Conservation (phyloP, 78 protist species). For the Dictyostelium purpureum region DNA sequence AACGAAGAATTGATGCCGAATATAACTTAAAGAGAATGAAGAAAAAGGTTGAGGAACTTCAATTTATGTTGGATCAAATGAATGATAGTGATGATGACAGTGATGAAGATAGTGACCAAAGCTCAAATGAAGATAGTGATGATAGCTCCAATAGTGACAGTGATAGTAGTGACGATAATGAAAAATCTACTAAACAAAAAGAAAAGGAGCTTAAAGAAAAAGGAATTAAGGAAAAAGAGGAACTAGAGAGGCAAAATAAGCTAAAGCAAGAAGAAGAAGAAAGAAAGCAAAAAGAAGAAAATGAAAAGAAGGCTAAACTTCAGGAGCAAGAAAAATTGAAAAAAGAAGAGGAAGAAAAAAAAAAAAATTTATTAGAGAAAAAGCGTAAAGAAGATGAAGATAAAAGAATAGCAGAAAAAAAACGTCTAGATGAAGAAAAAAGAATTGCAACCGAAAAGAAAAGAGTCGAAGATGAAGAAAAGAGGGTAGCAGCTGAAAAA, state of each 20-base stretch:
- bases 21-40: slow-evolving; percentile 47
- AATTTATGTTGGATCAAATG: slow-evolving; percentile 40
- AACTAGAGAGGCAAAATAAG: slow-evolving; percentile 8
- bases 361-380: neutral
- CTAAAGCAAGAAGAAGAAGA: neutral
- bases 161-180: slow-evolving; percentile 8
- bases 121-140: neutral
- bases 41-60: slow-evolving; percentile 57
- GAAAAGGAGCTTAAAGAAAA: neutral
- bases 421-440: neutral
- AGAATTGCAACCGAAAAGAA: neutral
- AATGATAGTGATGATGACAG: neutral
- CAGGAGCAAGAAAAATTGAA: slow-evolving; percentile 5
- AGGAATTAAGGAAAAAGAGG: neutral
- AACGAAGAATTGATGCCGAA: slow-evolving; percentile 50
- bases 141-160: neutral
- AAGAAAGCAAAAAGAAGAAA: slow-evolving; percentile 1
- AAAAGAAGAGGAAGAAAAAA: slow-evolving; percentile 11
- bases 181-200: neutral
- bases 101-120: neutral
- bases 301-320: neutral
- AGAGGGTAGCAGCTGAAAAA: slow-evolving; percentile 1
- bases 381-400: neutral
- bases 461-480: neutral
- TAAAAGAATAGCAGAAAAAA: neutral